Percentiles rank a stretch among this genome's conserved stretches.
These are phyloP conservation scores for Phyllosticta ampelicida DNA, from an alignment of 2,329 filamentous ascomycete genomes.

Conservation along the genomic window DNA sequence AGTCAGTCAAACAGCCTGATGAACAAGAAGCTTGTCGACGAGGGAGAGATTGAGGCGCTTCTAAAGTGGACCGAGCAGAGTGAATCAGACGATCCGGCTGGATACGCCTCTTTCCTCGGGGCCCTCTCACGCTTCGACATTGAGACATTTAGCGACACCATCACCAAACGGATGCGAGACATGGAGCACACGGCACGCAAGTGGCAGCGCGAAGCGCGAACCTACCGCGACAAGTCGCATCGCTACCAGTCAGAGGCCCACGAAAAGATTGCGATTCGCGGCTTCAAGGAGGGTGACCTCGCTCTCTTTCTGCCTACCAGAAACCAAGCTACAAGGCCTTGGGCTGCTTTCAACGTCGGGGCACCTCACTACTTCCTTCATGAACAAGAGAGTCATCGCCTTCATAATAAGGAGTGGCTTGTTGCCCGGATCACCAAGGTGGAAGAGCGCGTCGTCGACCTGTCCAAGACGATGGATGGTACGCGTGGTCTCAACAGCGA, in stretches of 20 bases:
- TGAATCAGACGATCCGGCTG: constrained; percentile 56
- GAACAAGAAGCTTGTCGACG: constrained; percentile 47
- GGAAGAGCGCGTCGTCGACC: constrained; percentile 85
- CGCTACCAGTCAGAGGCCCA: constrained; percentile 72
- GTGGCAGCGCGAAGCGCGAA: constrained; percentile 78
- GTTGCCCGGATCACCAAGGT: constrained; percentile 85
- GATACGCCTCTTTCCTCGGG: constrained; percentile 64
- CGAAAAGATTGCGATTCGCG: constrained; percentile 89
- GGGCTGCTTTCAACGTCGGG: constrained; percentile 97
- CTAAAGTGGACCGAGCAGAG: constrained; percentile 72
- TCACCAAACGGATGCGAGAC: constrained; percentile 85
- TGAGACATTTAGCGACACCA: constrained; percentile 71
- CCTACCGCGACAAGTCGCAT: constrained; percentile 80
- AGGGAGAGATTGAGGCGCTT: constrained; percentile 58
- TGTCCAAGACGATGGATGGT: constrained; percentile 63
- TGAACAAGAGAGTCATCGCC: constrained; percentile 78
- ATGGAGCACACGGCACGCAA: constrained; percentile 88
- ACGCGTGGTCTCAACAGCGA: constrained; percentile 32
- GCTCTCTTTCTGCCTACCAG: constrained; percentile 89
- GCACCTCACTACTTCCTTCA: constrained; percentile 95
- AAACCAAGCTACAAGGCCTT: constrained; percentile 87
- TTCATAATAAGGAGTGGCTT: constrained; percentile 86
- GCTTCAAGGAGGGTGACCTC: constrained; percentile 94
- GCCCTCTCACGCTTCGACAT: constrained; percentile 70
- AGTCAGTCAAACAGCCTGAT: constrained; percentile 36